Percentiles rank a stretch among this genome's conserved stretches.
Evolutionary conservation across 305 asterid species (phyloP).

Genomic region (Vinca major): DNA sequence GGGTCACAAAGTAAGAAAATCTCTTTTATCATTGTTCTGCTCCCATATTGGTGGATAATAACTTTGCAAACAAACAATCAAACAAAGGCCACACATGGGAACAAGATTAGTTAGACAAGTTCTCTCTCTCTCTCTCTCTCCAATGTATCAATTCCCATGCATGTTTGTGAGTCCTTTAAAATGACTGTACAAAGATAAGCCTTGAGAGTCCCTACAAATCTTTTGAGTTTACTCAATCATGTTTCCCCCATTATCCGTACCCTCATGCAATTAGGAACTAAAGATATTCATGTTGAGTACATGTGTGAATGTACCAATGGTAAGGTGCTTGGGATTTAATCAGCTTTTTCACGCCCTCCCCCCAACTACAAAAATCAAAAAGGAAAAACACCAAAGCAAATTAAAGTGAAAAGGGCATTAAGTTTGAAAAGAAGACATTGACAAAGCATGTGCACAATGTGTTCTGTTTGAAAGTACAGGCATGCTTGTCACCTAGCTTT

Average conservation of each 20-base stretch:
- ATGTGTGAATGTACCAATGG: neutral
- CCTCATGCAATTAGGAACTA: neutral
- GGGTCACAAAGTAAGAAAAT: neutral
- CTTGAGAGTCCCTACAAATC: neutral
- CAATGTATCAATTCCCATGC: neutral
- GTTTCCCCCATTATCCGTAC: neutral
- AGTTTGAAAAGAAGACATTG: constrained; percentile 1
- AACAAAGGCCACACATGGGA: neutral
- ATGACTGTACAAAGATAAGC: neutral
- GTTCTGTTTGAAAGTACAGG: neutral
- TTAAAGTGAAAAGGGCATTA: neutral
- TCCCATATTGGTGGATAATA: neutral
- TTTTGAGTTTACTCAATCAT: neutral
- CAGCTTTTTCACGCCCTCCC: neutral
- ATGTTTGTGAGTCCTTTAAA: neutral
- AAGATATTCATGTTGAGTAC: neutral
- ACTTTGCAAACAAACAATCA: neutral
- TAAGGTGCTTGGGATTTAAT: neutral
- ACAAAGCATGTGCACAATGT: constrained; percentile 2
- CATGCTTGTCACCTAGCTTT: neutral
- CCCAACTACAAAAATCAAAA: neutral
- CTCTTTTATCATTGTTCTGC: neutral
- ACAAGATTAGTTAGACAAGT: neutral
- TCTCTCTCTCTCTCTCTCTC: neutral
- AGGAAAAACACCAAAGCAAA: neutral